These are phyloP conservation scores for Verticillium dahliae DNA, from an alignment of 2,329 filamentous ascomycete genomes.

Conservation along the genomic window DNA sequence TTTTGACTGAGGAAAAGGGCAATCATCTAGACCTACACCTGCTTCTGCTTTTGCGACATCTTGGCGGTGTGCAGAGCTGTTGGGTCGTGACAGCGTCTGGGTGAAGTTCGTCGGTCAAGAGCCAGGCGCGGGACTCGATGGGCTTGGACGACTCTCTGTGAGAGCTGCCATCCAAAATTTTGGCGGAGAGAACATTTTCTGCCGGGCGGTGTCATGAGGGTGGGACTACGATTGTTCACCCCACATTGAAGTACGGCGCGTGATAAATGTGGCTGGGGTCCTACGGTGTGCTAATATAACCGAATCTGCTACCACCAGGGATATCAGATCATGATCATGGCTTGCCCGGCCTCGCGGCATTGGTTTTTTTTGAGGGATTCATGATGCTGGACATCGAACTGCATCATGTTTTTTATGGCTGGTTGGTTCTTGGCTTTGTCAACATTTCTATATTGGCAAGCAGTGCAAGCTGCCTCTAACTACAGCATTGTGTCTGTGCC, in stretches of 20 bases:
- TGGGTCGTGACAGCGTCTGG: neutral
- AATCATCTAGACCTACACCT: constrained; percentile 31
- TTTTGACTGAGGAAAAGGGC: neutral
- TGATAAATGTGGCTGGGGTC: no score
- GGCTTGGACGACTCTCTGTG: constrained; percentile 1
- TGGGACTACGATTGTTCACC: neutral
- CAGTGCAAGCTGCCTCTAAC: no score
- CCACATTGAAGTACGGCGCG: neutral
- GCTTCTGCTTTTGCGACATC: constrained; percentile 60
- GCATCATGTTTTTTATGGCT: no score
- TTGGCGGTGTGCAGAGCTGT: constrained; percentile 18
- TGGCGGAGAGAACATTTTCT: constrained; percentile 25
- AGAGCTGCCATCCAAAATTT: constrained; percentile 23
- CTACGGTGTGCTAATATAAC: neutral
- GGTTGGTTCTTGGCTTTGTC: no score
- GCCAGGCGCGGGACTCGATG: constrained; percentile 5
- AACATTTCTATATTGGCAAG: no score
- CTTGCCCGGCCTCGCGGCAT: no score
- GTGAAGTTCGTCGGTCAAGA: neutral
- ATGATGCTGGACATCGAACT: no score
- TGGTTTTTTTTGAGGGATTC: no score
- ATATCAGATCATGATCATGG: no score
- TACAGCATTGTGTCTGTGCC: no score
- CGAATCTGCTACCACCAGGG: no score
- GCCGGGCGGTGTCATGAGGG: constrained; percentile 22